phyloP scores from a whole-genome alignment of 768 basidiomycete species.

The Russula olivacea region DNA sequence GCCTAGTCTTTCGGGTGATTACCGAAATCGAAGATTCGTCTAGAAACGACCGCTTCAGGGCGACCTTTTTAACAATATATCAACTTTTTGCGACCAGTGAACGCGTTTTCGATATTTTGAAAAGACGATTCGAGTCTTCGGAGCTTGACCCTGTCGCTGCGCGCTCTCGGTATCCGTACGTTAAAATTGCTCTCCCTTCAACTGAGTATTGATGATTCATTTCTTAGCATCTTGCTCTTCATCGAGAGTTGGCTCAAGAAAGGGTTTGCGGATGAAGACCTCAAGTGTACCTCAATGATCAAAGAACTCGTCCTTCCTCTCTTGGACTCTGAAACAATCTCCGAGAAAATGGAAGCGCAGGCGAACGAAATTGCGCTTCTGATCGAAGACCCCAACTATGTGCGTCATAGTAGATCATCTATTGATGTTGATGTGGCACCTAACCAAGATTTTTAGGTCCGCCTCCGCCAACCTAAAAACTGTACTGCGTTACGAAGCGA shows the following conservation, averaged over 20 bases:
- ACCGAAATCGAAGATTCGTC: background rate
- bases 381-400: conserved; percentile 2
- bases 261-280: conserved; percentile 16
- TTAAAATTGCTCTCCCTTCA: background rate
- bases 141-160: background rate
- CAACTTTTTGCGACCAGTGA: conserved; percentile 10
- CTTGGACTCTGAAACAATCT: conserved; percentile 5
- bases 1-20: conserved; percentile 7
- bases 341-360: conserved; percentile 9
- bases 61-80: conserved; percentile 10
- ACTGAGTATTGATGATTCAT: background rate
- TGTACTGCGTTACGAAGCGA: background rate
- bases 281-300: conserved; percentile 4
- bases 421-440: background rate
- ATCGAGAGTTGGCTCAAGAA: conserved; percentile 18
- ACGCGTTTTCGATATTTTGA: conserved; percentile 8
- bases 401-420: background rate
- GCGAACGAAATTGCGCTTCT: conserved; percentile 1
- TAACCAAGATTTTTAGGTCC: conserved; percentile 2
- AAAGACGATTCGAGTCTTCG: conserved; percentile 8
- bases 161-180: background rate
- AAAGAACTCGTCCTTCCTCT: background rate
- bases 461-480: background rate
- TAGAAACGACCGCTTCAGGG: background rate
- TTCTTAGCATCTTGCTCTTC: conserved; percentile 10